Evolutionary conservation across 495 filamentous ascomycete genomes (phyloP).

Genomic region (Extremus antarcticus): DNA sequence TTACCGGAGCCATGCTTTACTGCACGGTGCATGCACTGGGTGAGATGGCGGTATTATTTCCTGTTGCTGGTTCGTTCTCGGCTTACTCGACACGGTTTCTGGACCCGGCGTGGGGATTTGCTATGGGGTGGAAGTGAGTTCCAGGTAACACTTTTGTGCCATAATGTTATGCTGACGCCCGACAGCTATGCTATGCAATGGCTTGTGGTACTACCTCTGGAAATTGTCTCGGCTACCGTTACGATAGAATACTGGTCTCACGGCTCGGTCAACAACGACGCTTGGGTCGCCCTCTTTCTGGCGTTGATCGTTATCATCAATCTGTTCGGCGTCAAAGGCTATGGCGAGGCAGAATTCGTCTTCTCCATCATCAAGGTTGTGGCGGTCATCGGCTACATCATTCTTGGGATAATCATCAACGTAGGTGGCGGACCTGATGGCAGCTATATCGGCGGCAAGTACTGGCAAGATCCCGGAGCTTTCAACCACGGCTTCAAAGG

Average conservation of each 20-base stretch:
- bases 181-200: constrained; percentile 80
- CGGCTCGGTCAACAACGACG: constrained; percentile 50
- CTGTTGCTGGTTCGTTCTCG: constrained; percentile 85
- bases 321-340: constrained; percentile 31
- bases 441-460: constrained; percentile 72
- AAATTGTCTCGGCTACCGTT: constrained; percentile 82
- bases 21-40: constrained; percentile 86
- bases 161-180: not conserved
- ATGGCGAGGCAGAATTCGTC: constrained; percentile 34
- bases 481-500: constrained; percentile 93
- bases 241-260: constrained; percentile 77
- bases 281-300: constrained; percentile 56
- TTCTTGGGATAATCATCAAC: constrained; percentile 31
- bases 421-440: constrained; percentile 60
- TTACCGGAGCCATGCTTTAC: constrained; percentile 84
- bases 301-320: constrained; percentile 29
- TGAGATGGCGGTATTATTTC: constrained; percentile 84
- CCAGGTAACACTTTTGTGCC: not conserved
- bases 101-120: constrained; percentile 93
- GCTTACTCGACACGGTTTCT: constrained; percentile 86
- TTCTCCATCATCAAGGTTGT: constrained; percentile 53
- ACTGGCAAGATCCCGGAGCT: constrained; percentile 77
- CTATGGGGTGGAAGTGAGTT: constrained; percentile 89
- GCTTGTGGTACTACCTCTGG: constrained; percentile 76
- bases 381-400: constrained; percentile 50